phyloP scores from a whole-genome alignment of 495 filamentous ascomycete genomes.

The Penicillium angulare region DNA sequence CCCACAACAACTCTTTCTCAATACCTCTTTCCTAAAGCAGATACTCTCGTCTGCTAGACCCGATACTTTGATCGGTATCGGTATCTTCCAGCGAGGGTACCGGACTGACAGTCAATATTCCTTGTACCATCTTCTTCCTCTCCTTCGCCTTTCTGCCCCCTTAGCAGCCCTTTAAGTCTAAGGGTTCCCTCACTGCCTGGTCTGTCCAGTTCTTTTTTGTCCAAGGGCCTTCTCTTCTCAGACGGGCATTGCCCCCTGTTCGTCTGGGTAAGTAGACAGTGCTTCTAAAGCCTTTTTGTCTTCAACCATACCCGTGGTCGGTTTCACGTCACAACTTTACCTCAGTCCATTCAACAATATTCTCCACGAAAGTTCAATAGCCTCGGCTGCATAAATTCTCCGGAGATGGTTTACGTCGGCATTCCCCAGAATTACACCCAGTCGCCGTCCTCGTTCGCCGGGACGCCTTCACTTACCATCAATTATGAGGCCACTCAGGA shows the following conservation, averaged over 20 bases:
- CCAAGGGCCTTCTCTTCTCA: conserved; percentile 92
- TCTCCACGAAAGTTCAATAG: conserved; percentile 13
- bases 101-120: conserved; percentile 75
- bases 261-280: conserved; percentile 77
- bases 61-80: conserved; percentile 90
- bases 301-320: conserved; percentile 21
- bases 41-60: conserved; percentile 87
- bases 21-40: conserved; percentile 46
- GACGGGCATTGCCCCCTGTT: conserved; percentile 78
- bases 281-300: conserved; percentile 54
- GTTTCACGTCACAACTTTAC: conserved; percentile 33
- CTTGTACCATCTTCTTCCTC: conserved; percentile 76
- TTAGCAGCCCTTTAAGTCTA: conserved; percentile 62
- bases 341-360: conserved; percentile 15
- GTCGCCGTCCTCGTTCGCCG: conserved; percentile 72
- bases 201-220: conserved; percentile 54
- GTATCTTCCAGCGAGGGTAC: conserved; percentile 72
- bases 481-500: conserved; percentile 94
- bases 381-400: conserved; percentile 25
- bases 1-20: conserved; percentile 12
- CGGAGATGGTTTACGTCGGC: conserved; percentile 78
- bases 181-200: conserved; percentile 52
- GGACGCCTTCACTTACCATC: conserved; percentile 87
- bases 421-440: conserved; percentile 77
- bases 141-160: conserved; percentile 77